Percentiles rank a stretch among this genome's conserved stretches.
phyloP scores from a whole-genome alignment of 768 basidiomycete genomes.

The Mrakia hoshinonis region DNA sequence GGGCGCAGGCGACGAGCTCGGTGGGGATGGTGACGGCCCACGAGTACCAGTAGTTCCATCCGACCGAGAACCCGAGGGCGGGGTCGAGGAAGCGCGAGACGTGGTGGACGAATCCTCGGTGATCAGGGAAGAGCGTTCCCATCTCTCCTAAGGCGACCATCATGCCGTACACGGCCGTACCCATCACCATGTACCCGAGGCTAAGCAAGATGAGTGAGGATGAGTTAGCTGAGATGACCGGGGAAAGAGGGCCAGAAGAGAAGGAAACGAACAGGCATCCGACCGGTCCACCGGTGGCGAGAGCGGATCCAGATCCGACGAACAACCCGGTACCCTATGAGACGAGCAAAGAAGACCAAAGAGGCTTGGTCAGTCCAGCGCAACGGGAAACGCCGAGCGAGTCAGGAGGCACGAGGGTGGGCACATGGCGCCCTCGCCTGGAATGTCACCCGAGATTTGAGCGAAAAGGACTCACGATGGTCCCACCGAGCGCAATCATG shows the following conservation, averaged over 20 bases:
- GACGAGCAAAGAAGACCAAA: too few relatives aligned
- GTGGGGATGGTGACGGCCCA: constrained; percentile 24
- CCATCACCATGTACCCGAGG: constrained; percentile 19
- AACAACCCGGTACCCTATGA: constrained; percentile 17
- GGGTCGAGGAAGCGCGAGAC: constrained; percentile 41
- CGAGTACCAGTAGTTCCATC: constrained; percentile 48
- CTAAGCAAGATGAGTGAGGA: neutral
- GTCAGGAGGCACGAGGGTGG: too few relatives aligned
- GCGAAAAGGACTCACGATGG: neutral
- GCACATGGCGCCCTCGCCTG: too few relatives aligned
- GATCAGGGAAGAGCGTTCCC: constrained; percentile 34
- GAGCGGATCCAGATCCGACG: constrained; percentile 16
- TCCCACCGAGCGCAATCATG: constrained; percentile 25
- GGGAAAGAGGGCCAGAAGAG: neutral
- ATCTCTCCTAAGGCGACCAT: constrained; percentile 32
- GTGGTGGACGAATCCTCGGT: constrained; percentile 35
- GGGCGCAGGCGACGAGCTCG: constrained; percentile 25
- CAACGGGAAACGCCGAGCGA: too few relatives aligned
- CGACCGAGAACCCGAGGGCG: constrained; percentile 43
- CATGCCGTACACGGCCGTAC: constrained; percentile 12
- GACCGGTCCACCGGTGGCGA: constrained; percentile 18
- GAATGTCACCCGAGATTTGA: too few relatives aligned
- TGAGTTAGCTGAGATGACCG: neutral
- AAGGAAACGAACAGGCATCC: neutral
- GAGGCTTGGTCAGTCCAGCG: too few relatives aligned